Base-by-base conservation (phyloP, 2,329 filamentous ascomycete species). In the Zymoseptoria crescenta region DNA sequence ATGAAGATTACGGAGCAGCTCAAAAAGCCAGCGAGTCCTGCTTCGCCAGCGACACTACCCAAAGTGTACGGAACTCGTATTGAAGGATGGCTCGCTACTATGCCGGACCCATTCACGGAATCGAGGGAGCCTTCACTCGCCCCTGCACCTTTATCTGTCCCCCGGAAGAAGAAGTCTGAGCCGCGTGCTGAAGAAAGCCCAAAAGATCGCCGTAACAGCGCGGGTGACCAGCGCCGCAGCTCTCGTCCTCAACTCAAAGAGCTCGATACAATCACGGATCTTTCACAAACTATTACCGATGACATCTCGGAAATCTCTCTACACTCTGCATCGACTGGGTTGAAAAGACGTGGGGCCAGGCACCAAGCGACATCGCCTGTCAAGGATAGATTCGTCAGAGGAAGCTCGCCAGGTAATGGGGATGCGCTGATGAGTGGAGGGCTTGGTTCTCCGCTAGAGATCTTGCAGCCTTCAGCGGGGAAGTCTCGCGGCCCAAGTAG, bases 11-110 rank as follows among this genome's bases (percentile, higher is more conserved):
- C 65, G 8, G 61, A 67, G 54, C 56, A 55, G n/a, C 30, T 54
- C 55, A 62, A 61, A 52, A 63, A 65, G 27, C 9, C 62, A 30
- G 50, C 58, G 13, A 62, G 55, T 49, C 58, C 65, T 28, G 58
- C 62, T 21, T 60, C 69, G 27, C 58, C 59, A 13, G 57, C 61
- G 28, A 52, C 29, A 30, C 66, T 70, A 10, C 72, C 75, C 20
- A 78, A 78, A 52, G 74, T 79, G 13, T 77, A 78, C 58, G 76
- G 74, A 20, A 79, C 68, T 56, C 82, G 82, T 53, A 80, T 87
- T 27, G 81, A 86, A 70, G 81, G 83, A 54, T 87, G 84, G 84
- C 77, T 87, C 5, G 79, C 79, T 69, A 63, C 59, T 19, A 71
- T 67, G 55, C 61, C 71, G 19, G 65, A 73, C 65, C 71, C 71